phyloP scores from a whole-genome alignment of 495 filamentous ascomycete genomes.

The Aspergillus conjunctus region DNA sequence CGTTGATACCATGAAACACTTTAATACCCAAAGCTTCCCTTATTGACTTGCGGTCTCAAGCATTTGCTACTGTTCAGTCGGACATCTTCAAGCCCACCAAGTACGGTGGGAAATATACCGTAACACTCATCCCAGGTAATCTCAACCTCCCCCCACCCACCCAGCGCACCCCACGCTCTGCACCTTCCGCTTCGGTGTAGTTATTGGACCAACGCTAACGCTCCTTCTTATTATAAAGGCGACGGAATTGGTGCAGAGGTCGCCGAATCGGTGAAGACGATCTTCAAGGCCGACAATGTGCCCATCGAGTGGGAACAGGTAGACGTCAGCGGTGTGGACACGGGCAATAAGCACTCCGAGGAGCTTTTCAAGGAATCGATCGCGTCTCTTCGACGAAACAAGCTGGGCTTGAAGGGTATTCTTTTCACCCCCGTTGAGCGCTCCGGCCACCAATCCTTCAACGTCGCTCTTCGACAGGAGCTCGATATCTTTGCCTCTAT shows the following conservation, averaged over 20 bases:
- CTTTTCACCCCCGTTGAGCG: slow-evolving; percentile 95
- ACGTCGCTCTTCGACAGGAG: slow-evolving; percentile 96
- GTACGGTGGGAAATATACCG: slow-evolving; percentile 98
- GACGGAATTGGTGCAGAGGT: slow-evolving; percentile 99
- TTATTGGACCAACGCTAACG: slow-evolving; percentile 3
- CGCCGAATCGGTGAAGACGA: slow-evolving; percentile 94
- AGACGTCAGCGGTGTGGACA: slow-evolving; percentile 90
- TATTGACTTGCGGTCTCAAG: slow-evolving; percentile 34
- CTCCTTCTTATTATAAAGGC: slow-evolving; percentile 40
- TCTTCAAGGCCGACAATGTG: slow-evolving; percentile 99
- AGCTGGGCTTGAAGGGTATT: slow-evolving; percentile 95
- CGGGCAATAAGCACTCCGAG: slow-evolving; percentile 85
- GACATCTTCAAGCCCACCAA: slow-evolving; percentile 99
- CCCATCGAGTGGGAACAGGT: slow-evolving; percentile 99
- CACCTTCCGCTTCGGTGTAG: not conserved
- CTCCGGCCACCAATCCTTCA: slow-evolving; percentile 98
- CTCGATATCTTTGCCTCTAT: slow-evolving; percentile 99
- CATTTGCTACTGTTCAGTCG: slow-evolving; percentile 74
- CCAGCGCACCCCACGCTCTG: not conserved
- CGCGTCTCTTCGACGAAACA: slow-evolving; percentile 93
- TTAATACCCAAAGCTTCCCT: not conserved
- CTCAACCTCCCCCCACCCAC: not conserved
- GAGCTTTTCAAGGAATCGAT: slow-evolving; percentile 94
- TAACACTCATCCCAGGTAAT: slow-evolving; percentile 90
- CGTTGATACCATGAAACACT: slow-evolving; percentile 21